These are phyloP conservation scores for Stentor coeruleus DNA, from an alignment of 73 alveolate genomes.

Conservation along the genomic window DNA sequence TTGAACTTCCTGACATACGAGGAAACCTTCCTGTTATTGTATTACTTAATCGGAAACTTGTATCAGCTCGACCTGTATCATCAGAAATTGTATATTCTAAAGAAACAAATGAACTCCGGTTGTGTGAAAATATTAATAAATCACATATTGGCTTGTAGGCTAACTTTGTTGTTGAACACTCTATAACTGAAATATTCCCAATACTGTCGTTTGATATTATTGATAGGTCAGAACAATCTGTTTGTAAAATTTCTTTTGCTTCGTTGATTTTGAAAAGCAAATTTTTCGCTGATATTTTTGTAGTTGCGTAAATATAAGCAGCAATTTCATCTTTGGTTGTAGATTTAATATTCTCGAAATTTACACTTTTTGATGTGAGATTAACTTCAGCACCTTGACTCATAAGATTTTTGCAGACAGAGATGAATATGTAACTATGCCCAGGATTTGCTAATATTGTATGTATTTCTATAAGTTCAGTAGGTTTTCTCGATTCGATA, in stretches of 20 bases:
- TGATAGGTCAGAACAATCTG: background rate
- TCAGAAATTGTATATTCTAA: background rate
- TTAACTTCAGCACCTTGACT: too few species aligned
- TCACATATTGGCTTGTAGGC: background rate
- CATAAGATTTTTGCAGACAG: background rate
- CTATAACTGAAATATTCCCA: background rate
- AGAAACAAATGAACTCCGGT: background rate
- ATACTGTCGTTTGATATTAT: background rate
- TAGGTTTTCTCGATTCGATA: background rate
- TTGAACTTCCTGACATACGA: background rate
- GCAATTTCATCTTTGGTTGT: background rate
- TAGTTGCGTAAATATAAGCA: background rate
- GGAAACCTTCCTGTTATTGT: slow-evolving; percentile 2
- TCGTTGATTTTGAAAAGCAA: background rate
- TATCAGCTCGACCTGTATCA: background rate
- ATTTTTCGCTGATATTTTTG: background rate
- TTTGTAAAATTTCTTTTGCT: background rate
- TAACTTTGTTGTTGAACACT: too few species aligned
- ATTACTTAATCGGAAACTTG: background rate
- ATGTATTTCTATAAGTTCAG: background rate
- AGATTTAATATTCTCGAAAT: background rate
- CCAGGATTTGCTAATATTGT: background rate
- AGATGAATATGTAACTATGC: background rate
- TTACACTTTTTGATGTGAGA: background rate
- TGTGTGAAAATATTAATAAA: too few species aligned